phyloP scores from a whole-genome alignment of 139 green algal species.

The Mychonastes homosphaera region DNA sequence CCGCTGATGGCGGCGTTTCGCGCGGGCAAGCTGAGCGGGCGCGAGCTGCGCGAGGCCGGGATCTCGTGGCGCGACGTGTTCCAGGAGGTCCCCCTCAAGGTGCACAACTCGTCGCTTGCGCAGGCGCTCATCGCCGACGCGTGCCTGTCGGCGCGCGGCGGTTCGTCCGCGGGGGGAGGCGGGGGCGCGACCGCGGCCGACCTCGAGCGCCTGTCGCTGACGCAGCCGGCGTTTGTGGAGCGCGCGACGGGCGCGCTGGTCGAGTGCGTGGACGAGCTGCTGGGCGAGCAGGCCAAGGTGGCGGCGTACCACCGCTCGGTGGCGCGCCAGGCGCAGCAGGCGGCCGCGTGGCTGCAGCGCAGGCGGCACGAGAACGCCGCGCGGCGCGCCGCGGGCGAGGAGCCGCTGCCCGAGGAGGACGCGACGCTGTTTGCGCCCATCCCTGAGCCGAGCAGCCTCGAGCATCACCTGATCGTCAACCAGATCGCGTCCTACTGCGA shows the following conservation, averaged over 20 bases:
- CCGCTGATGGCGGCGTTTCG: conserved; percentile 84
- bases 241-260: conserved; percentile 79
- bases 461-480: conserved; percentile 75
- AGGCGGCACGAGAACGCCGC: conserved; percentile 78
- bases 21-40: conserved; percentile 34
- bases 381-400: conserved; percentile 64
- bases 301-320: conserved; percentile 62
- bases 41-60: conserved; percentile 47
- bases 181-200: conserved; percentile 38
- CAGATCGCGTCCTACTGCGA: conserved; percentile 58
- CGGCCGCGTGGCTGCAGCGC: conserved; percentile 65
- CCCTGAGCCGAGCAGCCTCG: conserved; percentile 76
- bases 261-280: conserved; percentile 91
- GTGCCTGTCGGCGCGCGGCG: conserved; percentile 4
- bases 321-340: conserved; percentile 57
- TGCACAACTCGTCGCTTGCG: conserved; percentile 69
- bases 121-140: conserved; percentile 65
- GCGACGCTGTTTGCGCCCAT: conserved; percentile 73
- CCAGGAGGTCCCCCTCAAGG: conserved; percentile 83
- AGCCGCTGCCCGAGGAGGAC: conserved; percentile 92
- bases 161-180: not conserved
- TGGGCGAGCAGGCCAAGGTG: conserved; percentile 59
- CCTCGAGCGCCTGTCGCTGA: conserved; percentile 69
- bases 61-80: conserved; percentile 88
- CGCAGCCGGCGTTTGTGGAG: conserved; percentile 63